These are phyloP conservation scores for Botrytis hyacinthi DNA, from an alignment of 2,329 filamentous ascomycete species.

Conservation along the genomic window DNA sequence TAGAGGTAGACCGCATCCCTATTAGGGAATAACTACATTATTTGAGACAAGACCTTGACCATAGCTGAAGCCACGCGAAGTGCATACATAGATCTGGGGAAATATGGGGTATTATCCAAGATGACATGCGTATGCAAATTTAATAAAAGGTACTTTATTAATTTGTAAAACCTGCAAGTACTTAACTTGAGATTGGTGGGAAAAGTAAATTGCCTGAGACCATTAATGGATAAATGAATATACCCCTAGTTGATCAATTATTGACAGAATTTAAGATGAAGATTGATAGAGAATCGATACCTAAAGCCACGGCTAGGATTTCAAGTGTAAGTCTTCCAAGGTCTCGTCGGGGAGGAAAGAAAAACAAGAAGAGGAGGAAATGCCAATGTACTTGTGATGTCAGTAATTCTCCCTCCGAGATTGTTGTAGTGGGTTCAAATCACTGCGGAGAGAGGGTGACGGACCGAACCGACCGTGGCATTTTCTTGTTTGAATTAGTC, in stretches of 20 bases:
- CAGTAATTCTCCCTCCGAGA: background rate
- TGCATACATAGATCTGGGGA: conserved; percentile 7
- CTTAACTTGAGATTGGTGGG: background rate
- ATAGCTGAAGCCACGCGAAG: background rate
- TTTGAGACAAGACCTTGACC: background rate
- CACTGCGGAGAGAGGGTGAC: background rate
- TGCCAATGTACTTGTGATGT: background rate
- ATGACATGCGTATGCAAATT: background rate
- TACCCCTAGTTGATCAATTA: background rate
- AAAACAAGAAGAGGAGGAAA: background rate
- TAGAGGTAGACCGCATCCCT: background rate
- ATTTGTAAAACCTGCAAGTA: background rate
- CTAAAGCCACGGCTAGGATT: background rate
- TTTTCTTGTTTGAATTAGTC: background rate
- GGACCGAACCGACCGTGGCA: conserved; percentile 17
- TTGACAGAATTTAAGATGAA: background rate
- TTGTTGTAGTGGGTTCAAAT: background rate
- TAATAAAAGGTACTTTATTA: background rate
- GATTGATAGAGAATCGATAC: background rate
- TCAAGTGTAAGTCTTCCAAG: background rate
- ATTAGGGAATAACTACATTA: background rate
- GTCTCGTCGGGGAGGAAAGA: background rate
- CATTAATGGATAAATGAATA: background rate
- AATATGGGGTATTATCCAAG: conserved; percentile 15
- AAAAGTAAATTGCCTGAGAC: background rate